These are phyloP conservation scores for Astrothelium macrocarpum DNA, from an alignment of 495 filamentous ascomycete species.

Conservation along the genomic window DNA sequence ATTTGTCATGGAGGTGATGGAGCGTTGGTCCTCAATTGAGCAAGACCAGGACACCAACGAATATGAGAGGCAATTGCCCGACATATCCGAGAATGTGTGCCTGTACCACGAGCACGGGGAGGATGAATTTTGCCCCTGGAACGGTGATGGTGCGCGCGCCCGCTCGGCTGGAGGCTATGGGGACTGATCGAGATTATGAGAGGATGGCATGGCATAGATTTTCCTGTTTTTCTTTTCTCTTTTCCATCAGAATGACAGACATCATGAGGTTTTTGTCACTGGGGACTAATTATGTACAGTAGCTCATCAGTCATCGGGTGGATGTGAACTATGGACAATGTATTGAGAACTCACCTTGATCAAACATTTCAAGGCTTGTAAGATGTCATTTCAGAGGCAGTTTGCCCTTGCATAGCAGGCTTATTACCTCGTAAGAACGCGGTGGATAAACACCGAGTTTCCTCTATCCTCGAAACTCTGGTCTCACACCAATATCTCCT, in stretches of 20 bases:
- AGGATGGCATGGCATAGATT: not conserved
- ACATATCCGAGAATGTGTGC: not conserved
- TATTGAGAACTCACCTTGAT: too few species aligned
- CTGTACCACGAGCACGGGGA: not conserved
- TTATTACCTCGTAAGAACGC: not conserved
- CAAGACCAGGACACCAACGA: not conserved
- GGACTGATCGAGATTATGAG: not conserved
- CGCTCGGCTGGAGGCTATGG: not conserved
- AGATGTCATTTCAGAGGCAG: not conserved
- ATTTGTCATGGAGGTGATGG: not conserved
- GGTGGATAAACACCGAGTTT: too few species aligned
- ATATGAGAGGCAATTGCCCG: not conserved
- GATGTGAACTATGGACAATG: too few species aligned
- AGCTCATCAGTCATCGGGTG: too few species aligned
- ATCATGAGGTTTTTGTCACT: too few species aligned
- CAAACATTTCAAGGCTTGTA: too few species aligned
- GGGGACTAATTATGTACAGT: too few species aligned
- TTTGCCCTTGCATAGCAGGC: not conserved
- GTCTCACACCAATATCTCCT: conserved; percentile 2
- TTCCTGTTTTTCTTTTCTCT: not conserved
- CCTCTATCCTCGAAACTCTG: not conserved
- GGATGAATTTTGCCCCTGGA: not conserved
- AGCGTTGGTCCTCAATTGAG: not conserved
- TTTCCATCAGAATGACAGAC: too few species aligned
- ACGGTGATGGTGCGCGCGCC: not conserved